A percentile compares a stretch with the other conserved stretches of the same genome.
phyloP scores from a whole-genome alignment of 208 protist species.

The Phytomonas serpens region DNA sequence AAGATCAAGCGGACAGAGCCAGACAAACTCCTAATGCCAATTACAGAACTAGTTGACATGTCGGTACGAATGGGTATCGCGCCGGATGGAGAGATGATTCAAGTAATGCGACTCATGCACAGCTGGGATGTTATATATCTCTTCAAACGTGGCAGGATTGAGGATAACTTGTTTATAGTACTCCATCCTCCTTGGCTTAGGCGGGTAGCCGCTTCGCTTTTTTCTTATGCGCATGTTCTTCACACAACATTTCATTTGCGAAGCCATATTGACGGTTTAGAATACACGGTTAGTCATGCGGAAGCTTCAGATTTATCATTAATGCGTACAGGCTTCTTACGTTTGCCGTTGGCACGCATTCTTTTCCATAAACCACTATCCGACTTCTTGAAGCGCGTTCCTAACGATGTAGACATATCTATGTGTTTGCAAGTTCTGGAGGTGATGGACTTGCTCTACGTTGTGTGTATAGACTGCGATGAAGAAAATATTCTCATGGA shows the following conservation, averaged over 20 bases:
- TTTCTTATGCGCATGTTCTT: conserved; percentile 83
- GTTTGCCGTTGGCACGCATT: conserved; percentile 64
- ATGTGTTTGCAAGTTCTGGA: conserved; percentile 77
- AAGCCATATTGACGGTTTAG: conserved; percentile 74
- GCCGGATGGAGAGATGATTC: conserved; percentile 62
- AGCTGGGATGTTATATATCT: conserved; percentile 84
- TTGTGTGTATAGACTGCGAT: conserved; percentile 56
- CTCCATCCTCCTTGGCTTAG: conserved; percentile 75
- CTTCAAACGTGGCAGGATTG: conserved; percentile 50
- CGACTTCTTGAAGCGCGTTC: conserved; percentile 42
- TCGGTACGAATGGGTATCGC: conserved; percentile 59
- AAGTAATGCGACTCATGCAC: conserved; percentile 74
- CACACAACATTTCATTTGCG: conserved; percentile 75
- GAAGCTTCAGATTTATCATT: conserved; percentile 68
- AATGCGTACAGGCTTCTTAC: conserved; percentile 67
- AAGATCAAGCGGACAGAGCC: conserved; percentile 44
- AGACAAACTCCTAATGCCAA: conserved; percentile 68
- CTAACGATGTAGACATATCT: conserved; percentile 64
- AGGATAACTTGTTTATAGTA: conserved; percentile 63
- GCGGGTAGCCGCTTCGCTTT: conserved; percentile 67
- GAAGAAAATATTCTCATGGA: conserved; percentile 51
- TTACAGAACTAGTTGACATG: conserved; percentile 65
- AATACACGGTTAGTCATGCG: conserved; percentile 69
- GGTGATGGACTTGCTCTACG: conserved; percentile 64
- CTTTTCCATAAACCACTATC: conserved; percentile 52